Percentiles rank a stretch among this genome's conserved stretches.
These are phyloP conservation scores for Spathaspora gorwiae DNA, from an alignment of 805 yeast species.

Conservation along the genomic window DNA sequence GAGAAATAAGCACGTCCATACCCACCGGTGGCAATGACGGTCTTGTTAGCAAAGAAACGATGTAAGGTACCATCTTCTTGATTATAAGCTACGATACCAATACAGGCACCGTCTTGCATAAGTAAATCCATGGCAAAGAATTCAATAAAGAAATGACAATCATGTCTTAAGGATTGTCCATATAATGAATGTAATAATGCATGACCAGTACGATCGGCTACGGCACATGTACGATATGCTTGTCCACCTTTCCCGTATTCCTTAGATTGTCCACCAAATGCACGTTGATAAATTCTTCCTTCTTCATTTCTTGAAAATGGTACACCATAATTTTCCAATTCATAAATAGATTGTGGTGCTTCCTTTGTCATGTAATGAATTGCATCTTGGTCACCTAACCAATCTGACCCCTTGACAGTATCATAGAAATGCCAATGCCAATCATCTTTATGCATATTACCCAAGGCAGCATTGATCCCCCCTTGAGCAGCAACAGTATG, in stretches of 20 bases:
- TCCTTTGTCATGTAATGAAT: conserved; percentile 99
- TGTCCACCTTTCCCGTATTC: conserved; percentile 98
- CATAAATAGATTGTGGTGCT: conserved; percentile 94
- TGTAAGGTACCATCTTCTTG: conserved; percentile 99
- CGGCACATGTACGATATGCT: conserved; percentile 99
- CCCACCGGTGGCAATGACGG: conserved; percentile 98
- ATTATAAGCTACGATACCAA: conserved; percentile 96
- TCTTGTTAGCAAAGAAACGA: conserved; percentile 95
- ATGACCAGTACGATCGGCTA: conserved; percentile 99
- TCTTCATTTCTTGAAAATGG: conserved; percentile 97
- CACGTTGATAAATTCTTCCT: conserved; percentile 97
- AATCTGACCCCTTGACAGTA: conserved; percentile 98
- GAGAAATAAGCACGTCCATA: conserved; percentile 98
- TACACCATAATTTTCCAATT: conserved; percentile 96
- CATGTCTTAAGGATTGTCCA: conserved; percentile 95
- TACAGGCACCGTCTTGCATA: conserved; percentile 94
- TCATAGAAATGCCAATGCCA: conserved; percentile 99
- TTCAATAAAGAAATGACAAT: conserved; percentile 97
- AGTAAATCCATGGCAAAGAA: conserved; percentile 92
- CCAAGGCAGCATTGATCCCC: conserved; percentile 98
- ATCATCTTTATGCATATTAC: conserved; percentile 97
- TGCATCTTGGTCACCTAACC: conserved; percentile 99
- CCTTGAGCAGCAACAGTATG: conserved; percentile 99
- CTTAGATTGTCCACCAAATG: conserved; percentile 96
- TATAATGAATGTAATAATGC: conserved; percentile 93